phyloP scores from a whole-genome alignment of 345 rosid species.

The Kernera saxatilis region DNA sequence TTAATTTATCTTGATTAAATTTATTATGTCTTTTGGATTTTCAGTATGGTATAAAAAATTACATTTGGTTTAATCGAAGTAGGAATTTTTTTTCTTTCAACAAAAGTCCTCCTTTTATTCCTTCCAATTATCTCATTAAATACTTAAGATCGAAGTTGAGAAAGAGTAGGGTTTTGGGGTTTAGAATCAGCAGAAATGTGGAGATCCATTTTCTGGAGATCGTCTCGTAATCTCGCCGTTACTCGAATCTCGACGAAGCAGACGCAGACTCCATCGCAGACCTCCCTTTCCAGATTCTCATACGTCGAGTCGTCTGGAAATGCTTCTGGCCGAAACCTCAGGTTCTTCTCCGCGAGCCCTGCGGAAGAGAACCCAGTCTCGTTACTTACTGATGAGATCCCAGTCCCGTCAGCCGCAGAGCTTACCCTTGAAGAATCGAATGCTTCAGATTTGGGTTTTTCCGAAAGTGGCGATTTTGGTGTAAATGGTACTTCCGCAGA shows the following conservation, averaged over 20 bases:
- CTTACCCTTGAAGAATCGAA: slow-evolving; percentile 5
- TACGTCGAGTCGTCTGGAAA: slow-evolving; percentile 13
- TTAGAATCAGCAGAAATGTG: slow-evolving; percentile 38
- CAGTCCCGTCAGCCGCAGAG: slow-evolving; percentile 5
- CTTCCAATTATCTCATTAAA: not conserved
- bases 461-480: slow-evolving; percentile 26
- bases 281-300: slow-evolving; percentile 16
- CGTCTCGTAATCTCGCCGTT: slow-evolving; percentile 19
- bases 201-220: slow-evolving; percentile 47
- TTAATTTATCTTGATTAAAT: too few species aligned
- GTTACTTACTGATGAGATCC: slow-evolving; percentile 10
- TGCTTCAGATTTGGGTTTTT: not conserved
- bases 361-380: slow-evolving; percentile 17
- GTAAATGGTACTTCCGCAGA: not conserved
- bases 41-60: too few species aligned
- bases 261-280: slow-evolving; percentile 4
- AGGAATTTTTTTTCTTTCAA: too few species aligned
- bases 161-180: slow-evolving; percentile 27
- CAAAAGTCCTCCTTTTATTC: not conserved
- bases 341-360: slow-evolving; percentile 36
- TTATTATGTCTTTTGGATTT: too few species aligned
- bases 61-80: too few species aligned
- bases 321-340: slow-evolving; percentile 20
- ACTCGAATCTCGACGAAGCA: slow-evolving; percentile 29
- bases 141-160: not conserved